A percentile compares a stretch with the other conserved stretches of the same genome.
Evolutionary conservation across 2,329 filamentous ascomycete species (phyloP).

Genomic region (Fusarium proliferatum): DNA sequence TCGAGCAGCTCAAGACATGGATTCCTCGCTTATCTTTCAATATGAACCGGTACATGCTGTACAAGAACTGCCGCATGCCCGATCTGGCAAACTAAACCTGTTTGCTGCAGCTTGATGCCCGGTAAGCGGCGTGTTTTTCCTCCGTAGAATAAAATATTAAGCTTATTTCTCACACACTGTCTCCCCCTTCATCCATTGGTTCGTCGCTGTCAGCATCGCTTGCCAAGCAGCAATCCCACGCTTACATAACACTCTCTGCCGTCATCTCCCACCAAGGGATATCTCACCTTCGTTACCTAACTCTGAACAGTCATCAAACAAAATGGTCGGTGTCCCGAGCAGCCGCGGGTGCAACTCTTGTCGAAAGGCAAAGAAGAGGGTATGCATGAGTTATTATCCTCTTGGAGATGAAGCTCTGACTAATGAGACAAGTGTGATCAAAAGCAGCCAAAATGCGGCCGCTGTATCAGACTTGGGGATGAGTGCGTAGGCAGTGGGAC

Average conservation of each 20-base stretch:
- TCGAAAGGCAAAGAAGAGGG: slow-evolving; percentile 26
- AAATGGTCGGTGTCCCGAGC: slow-evolving; percentile 19
- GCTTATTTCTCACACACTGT: not conserved
- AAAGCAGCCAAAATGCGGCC: slow-evolving; percentile 15
- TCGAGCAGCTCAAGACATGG: not conserved
- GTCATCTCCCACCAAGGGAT: not conserved
- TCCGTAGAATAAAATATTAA: not conserved
- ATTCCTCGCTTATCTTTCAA: no score
- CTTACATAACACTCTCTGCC: not conserved
- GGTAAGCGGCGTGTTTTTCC: not conserved
- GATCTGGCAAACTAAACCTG: not conserved
- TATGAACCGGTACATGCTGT: not conserved
- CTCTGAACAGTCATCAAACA: not conserved
- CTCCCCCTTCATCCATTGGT: not conserved
- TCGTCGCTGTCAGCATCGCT: not conserved
- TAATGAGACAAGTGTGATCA: slow-evolving; percentile 15
- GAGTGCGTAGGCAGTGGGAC: not conserved
- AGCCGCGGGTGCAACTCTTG: slow-evolving; percentile 17
- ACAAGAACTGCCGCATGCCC: not conserved
- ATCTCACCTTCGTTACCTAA: not conserved
- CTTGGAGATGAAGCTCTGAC: fast-evolving
- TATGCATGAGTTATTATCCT: fast-evolving
- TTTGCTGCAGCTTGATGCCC: not conserved
- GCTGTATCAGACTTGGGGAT: not conserved
- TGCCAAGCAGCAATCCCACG: not conserved